Percentiles rank a stretch among this genome's conserved stretches.
Conservation (phyloP, 257 asterid species). For the Lycium barbarum region DNA sequence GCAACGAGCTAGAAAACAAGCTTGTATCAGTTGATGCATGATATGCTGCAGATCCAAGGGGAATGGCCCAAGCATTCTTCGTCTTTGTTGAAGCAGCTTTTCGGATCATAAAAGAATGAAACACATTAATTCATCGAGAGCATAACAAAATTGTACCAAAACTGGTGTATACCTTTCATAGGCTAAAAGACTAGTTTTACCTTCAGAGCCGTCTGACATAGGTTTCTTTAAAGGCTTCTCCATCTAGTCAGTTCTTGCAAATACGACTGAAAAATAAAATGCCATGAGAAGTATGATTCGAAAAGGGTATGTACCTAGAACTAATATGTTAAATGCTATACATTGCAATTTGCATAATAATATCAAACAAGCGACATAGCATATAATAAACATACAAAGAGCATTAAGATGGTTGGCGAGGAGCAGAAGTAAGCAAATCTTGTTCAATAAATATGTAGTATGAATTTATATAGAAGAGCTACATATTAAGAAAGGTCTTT, state of each 20-base stretch:
- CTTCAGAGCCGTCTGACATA: conserved; percentile 20
- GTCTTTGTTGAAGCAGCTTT: conserved; percentile 39
- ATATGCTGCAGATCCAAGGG: conserved; percentile 49
- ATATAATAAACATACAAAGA: background rate
- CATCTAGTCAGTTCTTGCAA: conserved; percentile 27
- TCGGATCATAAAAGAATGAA: background rate
- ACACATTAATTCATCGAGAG: background rate
- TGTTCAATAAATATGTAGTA: background rate
- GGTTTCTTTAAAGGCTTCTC: conserved; percentile 28
- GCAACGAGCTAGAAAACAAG: conserved; percentile 88
- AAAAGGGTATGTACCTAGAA: conserved; percentile 4
- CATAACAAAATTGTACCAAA: background rate
- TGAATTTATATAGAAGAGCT: background rate
- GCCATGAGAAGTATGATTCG: background rate
- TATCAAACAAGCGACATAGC: background rate
- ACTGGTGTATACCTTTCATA: background rate
- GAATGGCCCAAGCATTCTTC: conserved; percentile 65
- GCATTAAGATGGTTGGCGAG: conserved; percentile 9
- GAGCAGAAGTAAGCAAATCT: conserved; percentile 15
- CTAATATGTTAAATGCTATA: conserved; percentile 3
- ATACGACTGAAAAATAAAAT: background rate
- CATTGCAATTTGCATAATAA: background rate
- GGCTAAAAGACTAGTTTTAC: conserved; percentile 27
- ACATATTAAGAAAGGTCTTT: background rate
- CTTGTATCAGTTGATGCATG: conserved; percentile 72